phyloP scores from a whole-genome alignment of 805 yeast genomes.

The Clavispora santaluciae region DNA sequence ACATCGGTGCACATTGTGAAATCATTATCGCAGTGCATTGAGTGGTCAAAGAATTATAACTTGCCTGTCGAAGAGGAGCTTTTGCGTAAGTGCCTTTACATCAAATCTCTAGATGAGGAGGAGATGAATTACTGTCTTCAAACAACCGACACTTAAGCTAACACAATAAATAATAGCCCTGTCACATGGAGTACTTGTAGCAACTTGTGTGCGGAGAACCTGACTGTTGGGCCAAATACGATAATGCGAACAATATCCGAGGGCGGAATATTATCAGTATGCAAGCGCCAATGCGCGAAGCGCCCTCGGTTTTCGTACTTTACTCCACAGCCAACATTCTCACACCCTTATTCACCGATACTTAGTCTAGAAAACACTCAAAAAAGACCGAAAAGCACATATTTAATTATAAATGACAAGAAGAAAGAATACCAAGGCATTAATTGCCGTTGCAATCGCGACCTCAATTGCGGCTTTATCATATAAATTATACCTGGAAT shows the following conservation, averaged over 20 bases:
- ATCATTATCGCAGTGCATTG: conserved; percentile 72
- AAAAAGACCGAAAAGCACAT: background rate
- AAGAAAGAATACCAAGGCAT: conserved; percentile 22
- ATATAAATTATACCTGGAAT: conserved; percentile 28
- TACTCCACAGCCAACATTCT: conserved; percentile 1
- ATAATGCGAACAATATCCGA: background rate
- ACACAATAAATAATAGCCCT: background rate
- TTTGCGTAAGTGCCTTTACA: conserved; percentile 78
- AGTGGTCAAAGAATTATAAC: conserved; percentile 72
- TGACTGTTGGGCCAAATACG: background rate
- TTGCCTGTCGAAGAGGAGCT: conserved; percentile 56
- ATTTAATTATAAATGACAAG: conserved; percentile 8
- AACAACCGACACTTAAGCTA: conserved; percentile 3
- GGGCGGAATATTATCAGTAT: background rate
- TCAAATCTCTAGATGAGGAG: conserved; percentile 65
- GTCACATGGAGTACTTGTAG: background rate
- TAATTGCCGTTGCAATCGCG: conserved; percentile 33
- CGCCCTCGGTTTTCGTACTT: background rate
- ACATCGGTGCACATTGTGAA: conserved; percentile 74
- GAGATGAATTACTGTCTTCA: conserved; percentile 50
- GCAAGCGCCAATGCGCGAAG: background rate
- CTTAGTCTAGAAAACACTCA: background rate
- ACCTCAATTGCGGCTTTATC: conserved; percentile 30
- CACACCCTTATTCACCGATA: background rate
- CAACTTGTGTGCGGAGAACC: background rate